Evolutionary conservation across 306 rosid species (phyloP).

Genomic region (Casuarina cunninghamiana): DNA sequence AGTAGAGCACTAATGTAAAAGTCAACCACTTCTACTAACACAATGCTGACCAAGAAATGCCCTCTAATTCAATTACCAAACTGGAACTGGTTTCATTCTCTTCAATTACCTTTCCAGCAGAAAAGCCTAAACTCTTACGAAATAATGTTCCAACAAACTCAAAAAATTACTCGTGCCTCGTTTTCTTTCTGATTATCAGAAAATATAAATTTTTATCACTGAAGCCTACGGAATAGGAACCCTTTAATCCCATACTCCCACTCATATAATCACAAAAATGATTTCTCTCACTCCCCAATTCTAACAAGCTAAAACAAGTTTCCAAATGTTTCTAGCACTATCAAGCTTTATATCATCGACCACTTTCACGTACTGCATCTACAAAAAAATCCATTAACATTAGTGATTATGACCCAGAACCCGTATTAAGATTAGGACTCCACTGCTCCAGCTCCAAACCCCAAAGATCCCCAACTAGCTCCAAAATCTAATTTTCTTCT

Average conservation of each 20-base stretch:
- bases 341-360: not conserved
- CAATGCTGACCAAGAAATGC: not conserved
- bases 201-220: not conserved
- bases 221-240: not conserved
- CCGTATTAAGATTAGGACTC: not conserved
- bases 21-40: constrained; percentile 13
- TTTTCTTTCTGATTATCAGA: not conserved
- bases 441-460: not conserved
- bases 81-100: constrained; percentile 3
- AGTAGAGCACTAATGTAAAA: constrained; percentile 4
- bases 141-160: not conserved
- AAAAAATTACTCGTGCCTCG: not conserved
- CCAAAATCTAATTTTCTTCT: not conserved
- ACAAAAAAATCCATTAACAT: not conserved
- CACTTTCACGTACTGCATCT: not conserved
- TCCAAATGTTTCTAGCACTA: not conserved
- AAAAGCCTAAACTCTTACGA: not conserved
- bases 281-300: not conserved
- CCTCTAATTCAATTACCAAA: constrained; percentile 1
- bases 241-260: not conserved
- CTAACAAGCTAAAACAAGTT: not conserved
- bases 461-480: constrained; percentile 10
- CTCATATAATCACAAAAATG: not conserved
- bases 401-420: not conserved
- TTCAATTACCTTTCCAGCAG: not conserved